A percentile compares a stretch with the other conserved stretches of the same genome.
phyloP scores from a whole-genome alignment of 176 grass and related monocot genomes.

The Musa itinerans region DNA sequence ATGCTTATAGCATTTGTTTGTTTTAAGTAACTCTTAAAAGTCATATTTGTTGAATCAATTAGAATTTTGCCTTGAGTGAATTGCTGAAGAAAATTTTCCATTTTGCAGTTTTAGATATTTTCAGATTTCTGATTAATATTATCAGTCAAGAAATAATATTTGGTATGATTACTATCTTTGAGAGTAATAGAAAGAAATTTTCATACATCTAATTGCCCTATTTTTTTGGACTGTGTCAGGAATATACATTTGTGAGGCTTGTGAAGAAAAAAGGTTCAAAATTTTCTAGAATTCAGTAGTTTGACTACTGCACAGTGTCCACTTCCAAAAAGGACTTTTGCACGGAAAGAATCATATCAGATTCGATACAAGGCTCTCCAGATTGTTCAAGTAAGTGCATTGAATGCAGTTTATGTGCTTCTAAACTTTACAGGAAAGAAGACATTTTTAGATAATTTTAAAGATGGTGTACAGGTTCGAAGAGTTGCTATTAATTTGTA shows the following conservation, averaged over 20 bases:
- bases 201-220: neutral
- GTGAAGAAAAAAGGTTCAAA: no score
- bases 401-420: no score
- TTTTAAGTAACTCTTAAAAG: neutral
- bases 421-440: no score
- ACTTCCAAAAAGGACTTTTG: no score
- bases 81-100: neutral
- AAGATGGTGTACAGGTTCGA: conserved; percentile 18
- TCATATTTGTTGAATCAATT: neutral
- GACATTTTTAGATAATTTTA: neutral
- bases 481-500: neutral
- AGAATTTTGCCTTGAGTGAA: neutral
- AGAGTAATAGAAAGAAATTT: neutral
- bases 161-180: neutral
- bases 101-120: neutral
- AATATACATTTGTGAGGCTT: no score
- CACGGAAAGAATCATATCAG: no score
- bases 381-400: no score
- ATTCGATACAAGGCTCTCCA: no score
- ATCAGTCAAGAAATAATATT: neutral
- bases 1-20: neutral
- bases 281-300: no score
- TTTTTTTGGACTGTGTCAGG: neutral
- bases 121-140: neutral
- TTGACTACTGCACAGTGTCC: no score